These are phyloP conservation scores for Leptographium wingfieldii DNA, from an alignment of 2,329 filamentous ascomycete genomes.

Conservation along the genomic window DNA sequence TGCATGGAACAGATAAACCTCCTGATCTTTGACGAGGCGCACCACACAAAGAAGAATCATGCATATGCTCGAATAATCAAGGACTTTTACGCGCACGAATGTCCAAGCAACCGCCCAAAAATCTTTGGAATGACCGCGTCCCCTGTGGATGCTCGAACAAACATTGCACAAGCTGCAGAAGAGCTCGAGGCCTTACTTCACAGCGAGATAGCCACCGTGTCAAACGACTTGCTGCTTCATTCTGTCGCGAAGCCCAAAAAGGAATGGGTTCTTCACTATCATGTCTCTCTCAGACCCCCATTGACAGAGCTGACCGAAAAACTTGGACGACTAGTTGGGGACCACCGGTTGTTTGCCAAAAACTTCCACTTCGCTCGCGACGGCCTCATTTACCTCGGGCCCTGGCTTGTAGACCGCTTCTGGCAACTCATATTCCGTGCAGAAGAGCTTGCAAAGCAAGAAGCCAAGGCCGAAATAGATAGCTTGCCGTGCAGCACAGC, in stretches of 20 bases:
- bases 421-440: constrained; percentile 62
- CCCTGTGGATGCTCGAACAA: constrained; percentile 70
- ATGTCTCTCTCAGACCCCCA: constrained; percentile 32
- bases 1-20: constrained; percentile 75
- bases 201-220: constrained; percentile 67
- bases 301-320: constrained; percentile 52
- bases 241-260: constrained; percentile 47
- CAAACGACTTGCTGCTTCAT: constrained; percentile 40
- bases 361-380: constrained; percentile 47
- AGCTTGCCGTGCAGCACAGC: constrained; percentile 3
- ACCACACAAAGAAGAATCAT: constrained; percentile 91
- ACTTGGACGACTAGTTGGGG: constrained; percentile 33
- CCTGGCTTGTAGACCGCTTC: constrained; percentile 74
- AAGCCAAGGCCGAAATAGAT: constrained; percentile 34
- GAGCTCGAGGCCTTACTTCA: constrained; percentile 68
- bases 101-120: constrained; percentile 45
- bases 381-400: constrained; percentile 55
- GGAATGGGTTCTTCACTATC: constrained; percentile 43
- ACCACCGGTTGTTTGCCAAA: constrained; percentile 35
- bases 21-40: constrained; percentile 89
- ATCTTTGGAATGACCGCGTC: constrained; percentile 97
- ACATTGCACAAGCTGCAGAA: constrained; percentile 56
- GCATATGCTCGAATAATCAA: constrained; percentile 83
- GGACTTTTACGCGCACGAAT: constrained; percentile 57
- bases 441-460: constrained; percentile 46